Evolutionary conservation across 768 basidiomycete species (phyloP).

Genomic region (Omphalotus guepiniiformis): DNA sequence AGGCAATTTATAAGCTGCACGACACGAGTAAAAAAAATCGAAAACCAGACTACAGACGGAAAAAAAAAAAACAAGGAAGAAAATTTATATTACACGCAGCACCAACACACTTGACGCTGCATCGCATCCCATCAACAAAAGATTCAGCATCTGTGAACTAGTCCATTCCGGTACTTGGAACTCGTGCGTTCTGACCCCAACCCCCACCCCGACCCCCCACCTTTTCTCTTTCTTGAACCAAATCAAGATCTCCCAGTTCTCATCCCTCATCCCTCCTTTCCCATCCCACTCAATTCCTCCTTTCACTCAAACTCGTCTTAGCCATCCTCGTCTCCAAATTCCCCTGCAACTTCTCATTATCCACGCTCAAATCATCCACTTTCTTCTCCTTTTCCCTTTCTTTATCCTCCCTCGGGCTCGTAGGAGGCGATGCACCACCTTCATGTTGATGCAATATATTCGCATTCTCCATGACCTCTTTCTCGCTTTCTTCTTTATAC

Average conservation of each 20-base stretch:
- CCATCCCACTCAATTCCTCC: too few species aligned
- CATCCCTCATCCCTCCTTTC: background rate
- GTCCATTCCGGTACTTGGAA: background rate
- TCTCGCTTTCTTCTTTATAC: constrained; percentile 81
- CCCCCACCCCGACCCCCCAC: background rate
- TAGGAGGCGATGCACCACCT: background rate
- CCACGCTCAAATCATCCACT: constrained; percentile 20
- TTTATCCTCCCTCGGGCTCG: constrained; percentile 1
- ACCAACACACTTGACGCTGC: background rate
- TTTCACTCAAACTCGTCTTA: constrained; percentile 23
- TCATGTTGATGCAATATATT: constrained; percentile 50
- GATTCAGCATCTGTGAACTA: background rate
- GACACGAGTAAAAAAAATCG: too few species aligned
- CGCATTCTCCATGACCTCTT: constrained; percentile 38
- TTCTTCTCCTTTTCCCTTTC: constrained; percentile 14
- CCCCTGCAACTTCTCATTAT: constrained; percentile 11
- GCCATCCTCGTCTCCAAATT: constrained; percentile 28
- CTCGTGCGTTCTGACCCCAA: background rate
- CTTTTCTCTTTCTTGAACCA: background rate
- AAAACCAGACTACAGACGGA: too few species aligned
- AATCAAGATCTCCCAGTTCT: constrained; percentile 13
- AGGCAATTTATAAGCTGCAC: too few species aligned
- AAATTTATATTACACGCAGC: background rate
- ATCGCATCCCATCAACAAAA: background rate
- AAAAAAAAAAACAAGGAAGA: background rate